Evolutionary conservation across 208 protist genomes (phyloP).

Genomic region (Phytomonas francai): DNA sequence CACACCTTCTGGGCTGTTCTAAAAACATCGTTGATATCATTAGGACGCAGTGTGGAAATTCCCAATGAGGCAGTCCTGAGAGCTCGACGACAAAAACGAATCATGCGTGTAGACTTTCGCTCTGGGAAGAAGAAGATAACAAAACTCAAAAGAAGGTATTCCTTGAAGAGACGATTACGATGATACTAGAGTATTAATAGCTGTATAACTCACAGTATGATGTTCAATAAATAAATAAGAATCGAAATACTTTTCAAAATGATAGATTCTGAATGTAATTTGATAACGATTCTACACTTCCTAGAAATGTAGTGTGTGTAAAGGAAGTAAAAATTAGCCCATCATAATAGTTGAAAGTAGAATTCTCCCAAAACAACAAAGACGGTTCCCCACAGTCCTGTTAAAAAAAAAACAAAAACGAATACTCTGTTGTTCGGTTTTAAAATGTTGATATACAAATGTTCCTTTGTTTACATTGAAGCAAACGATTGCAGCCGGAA

Average conservation of each 20-base stretch:
- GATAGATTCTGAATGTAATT: neutral
- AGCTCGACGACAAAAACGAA: constrained; percentile 11
- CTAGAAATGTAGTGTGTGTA: neutral
- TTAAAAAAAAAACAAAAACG: too few relatives aligned
- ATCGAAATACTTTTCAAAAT: neutral
- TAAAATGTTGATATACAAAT: neutral
- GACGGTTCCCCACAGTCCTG: too few relatives aligned
- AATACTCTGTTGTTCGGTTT: neutral
- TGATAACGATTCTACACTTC: neutral
- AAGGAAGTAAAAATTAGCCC: neutral
- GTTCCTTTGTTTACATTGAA: constrained; percentile 9
- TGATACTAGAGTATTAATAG: constrained; percentile 6
- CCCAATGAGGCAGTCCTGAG: constrained; percentile 18
- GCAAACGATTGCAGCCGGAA: constrained; percentile 1
- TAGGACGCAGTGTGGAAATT: constrained; percentile 12
- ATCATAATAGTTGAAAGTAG: neutral
- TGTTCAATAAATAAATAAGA: constrained; percentile 7
- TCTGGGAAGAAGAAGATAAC: neutral
- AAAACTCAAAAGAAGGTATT: neutral
- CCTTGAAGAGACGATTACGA: neutral
- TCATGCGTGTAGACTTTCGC: constrained; percentile 4
- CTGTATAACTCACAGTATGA: neutral
- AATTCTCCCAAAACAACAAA: neutral
- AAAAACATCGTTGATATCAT: constrained; percentile 30
- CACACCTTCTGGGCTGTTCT: constrained; percentile 42